Base-by-base conservation (phyloP, 2,329 filamentous ascomycete genomes). In the Emmonsiellopsis sp. region DNA sequence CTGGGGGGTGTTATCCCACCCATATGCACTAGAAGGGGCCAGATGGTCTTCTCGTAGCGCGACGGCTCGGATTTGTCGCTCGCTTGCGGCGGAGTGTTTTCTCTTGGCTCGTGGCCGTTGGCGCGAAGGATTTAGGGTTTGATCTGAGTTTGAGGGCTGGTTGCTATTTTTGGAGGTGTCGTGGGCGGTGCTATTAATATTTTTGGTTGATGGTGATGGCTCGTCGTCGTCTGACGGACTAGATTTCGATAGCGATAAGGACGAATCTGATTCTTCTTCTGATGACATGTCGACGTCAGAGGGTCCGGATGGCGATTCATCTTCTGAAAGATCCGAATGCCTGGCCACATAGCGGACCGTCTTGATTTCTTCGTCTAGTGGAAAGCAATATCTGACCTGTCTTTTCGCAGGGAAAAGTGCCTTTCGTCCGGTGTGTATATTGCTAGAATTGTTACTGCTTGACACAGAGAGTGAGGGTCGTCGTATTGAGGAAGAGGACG, bases 361-460 rank as follows among this genome's bases (percentile, higher is more conserved):
- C 57, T 71, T 73, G 60, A 84, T 81, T 53, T 82, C 79, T 62
- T 84, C 81, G 45, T 80, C 79, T 31, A 83, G 63, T 14, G 77
- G 76, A 10, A 69, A 70, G 17, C 75, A 72, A 62, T 83, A 84
- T 31, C 73, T 75, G 10, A 84, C 81, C 57, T 71, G 74, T 68
- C 83, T 84, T 60, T 75, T 69, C 2, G 77, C 71, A 3, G 80
- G 79, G 61, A 82, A 83, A 57, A 72, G 71, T 34, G 69, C 64
- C 44, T 65, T 67, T 49, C 69, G 65, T 36, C 54, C 65, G 71
- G 66, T 55, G 69, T 53, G 68, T 45, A 61, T 64, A 61, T 60
- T 68, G 37, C 65, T 62, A 45, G 62, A 60, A 53, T 55, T 62
- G n/a, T 64, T 61, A 5, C 66, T 59, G 14, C 70, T 66, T 33